Evolutionary conservation across 768 basidiomycete genomes (phyloP).

Genomic region (Gymnopilus junonius): DNA sequence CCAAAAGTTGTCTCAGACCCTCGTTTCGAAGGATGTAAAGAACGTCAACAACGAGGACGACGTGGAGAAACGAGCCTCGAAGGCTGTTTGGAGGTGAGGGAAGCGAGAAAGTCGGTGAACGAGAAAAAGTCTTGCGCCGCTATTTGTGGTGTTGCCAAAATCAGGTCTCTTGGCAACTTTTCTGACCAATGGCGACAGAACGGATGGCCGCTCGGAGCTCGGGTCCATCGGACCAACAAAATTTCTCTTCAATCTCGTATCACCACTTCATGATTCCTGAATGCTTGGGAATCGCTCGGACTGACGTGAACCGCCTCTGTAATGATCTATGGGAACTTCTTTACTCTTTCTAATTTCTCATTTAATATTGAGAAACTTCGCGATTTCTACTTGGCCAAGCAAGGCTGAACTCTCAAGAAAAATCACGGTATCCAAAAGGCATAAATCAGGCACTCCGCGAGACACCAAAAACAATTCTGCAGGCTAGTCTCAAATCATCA

Average conservation of each 20-base stretch:
- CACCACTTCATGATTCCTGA: conserved; percentile 15
- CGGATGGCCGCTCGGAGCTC: conserved; percentile 23
- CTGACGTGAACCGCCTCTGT: neutral
- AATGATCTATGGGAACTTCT: neutral
- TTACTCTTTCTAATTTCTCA: neutral
- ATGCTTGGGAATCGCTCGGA: neutral
- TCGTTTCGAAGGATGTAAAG: neutral
- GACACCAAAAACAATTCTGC: neutral
- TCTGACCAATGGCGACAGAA: conserved; percentile 7
- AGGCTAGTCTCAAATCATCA: neutral
- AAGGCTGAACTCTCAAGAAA: neutral
- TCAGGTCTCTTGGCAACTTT: conserved; percentile 23
- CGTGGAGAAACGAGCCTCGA: neutral
- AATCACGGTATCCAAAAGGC: neutral
- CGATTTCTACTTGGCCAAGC: neutral
- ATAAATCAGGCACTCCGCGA: neutral
- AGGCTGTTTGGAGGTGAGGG: neutral
- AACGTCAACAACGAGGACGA: neutral
- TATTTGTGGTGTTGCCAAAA: conserved; percentile 12
- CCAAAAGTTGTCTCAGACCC: neutral
- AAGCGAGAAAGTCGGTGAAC: conserved; percentile 6
- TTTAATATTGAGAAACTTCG: neutral
- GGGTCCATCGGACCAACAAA: conserved; percentile 11
- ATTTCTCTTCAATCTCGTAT: conserved; percentile 15
- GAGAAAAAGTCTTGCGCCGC: conserved; percentile 11